Evolutionary conservation across 202 grass and related monocot genomes (phyloP), one percentile per base, ranked within the genome.

Genomic region (Zoysia matrella): DNA sequence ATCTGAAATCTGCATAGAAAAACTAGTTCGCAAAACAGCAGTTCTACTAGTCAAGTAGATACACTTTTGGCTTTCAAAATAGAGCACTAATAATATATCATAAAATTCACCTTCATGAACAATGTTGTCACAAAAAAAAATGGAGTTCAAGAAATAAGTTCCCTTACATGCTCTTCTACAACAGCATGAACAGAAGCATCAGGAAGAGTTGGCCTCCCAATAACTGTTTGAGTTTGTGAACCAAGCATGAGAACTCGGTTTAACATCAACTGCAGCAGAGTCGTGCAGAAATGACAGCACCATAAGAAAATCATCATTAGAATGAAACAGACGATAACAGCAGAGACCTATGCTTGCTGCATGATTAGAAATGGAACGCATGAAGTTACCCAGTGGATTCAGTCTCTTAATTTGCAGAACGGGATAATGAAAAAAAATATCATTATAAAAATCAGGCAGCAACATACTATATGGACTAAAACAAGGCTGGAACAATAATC

Each of bases 191-290:
- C 30, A 1, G 30, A 36, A 36, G 30, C 30, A 36, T 36, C 30
- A 36, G 30, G 30, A 36, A 36, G 30, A 36, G 30, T 36, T 36
- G 30, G 30, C 30, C 30, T 36, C 30, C 30, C 30, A 36, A 36
- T 36, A 36, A 36, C 30, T 36, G 30, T 36, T 36, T 36, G 30
- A 36, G 30, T 36, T 36, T 36, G 30, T 36, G 30, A 36, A 36
- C 30, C 30, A 36, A 36, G 30, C 30, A 36, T 36, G 30, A 36
- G 30, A 36, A 36, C 30, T 36, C 79, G 92, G 64, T 93, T 91
- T 72, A 98, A 87, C 71, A 90, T 55, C 88, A 98, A 84, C 92
- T 95, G 92, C 83, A 91, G 13, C 60, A 80, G 65, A 84, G 62
- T 62, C 10, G 82, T 64, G 52, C 63, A 65, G 43, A 76, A 12